Conservation (phyloP, 306 rosid genomes). For the Gynostemma pentaphyllum region DNA sequence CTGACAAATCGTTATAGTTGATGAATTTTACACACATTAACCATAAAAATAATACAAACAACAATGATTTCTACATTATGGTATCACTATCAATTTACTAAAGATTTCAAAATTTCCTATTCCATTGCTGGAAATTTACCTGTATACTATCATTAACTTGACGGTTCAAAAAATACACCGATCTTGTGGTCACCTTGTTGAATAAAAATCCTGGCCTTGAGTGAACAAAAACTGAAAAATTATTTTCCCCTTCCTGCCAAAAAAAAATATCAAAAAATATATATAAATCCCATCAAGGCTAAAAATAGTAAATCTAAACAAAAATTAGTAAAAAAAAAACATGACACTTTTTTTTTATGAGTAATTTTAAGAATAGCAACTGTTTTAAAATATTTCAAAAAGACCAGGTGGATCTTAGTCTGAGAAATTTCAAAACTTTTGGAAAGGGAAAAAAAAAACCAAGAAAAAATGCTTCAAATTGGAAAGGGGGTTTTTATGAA, state of each 20-base stretch:
- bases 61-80: not conserved
- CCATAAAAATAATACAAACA: not conserved
- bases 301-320: not conserved
- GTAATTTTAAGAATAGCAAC: too few species aligned
- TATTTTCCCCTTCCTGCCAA: conserved; percentile 70
- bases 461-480: too few species aligned
- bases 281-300: not conserved
- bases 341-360: too few species aligned
- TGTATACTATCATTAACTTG: conserved; percentile 91
- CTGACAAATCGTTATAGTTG: not conserved
- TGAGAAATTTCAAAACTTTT: too few species aligned
- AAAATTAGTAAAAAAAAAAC: not conserved
- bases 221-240: conserved; percentile 79
- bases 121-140: conserved; percentile 29
- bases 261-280: too few species aligned
- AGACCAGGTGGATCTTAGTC: too few species aligned
- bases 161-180: conserved; percentile 66
- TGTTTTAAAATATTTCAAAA: too few species aligned
- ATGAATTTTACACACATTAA: not conserved
- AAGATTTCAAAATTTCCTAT: not conserved
- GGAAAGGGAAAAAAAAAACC: too few species aligned
- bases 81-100: not conserved
- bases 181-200: conserved; percentile 75
- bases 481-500: too few species aligned
- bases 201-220: conserved; percentile 86